phyloP scores from a whole-genome alignment of 768 basidiomycete species.

The Lactarius indigo region DNA sequence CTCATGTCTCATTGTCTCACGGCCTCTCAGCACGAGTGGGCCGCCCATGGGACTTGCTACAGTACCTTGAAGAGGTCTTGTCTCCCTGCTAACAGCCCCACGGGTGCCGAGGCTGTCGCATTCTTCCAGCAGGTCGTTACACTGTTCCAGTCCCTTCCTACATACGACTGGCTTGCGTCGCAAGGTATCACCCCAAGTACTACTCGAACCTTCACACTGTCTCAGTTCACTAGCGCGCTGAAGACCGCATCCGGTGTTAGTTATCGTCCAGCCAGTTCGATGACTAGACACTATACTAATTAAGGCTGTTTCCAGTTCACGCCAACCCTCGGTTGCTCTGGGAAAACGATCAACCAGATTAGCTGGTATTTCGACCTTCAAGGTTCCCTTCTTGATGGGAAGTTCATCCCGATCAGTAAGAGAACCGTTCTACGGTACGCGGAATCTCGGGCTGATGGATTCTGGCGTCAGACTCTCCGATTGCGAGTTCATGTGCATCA shows the following conservation, averaged over 20 bases:
- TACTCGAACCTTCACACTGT: conserved; percentile 53
- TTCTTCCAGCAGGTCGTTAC: conserved; percentile 60
- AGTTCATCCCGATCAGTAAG: conserved; percentile 57
- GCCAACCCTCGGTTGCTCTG: conserved; percentile 46
- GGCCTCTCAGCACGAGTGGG: conserved; percentile 57
- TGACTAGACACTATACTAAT: background rate
- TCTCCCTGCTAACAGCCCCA: conserved; percentile 54
- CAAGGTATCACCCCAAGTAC: conserved; percentile 74
- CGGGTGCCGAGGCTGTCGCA: conserved; percentile 67
- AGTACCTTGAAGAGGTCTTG: conserved; percentile 60
- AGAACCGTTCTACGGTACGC: background rate
- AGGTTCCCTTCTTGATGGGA: conserved; percentile 66
- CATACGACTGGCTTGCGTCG: conserved; percentile 64
- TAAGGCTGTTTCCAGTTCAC: conserved; percentile 31
- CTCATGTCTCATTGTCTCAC: background rate
- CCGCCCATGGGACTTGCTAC: conserved; percentile 56
- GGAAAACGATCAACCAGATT: conserved; percentile 40
- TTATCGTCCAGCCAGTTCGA: conserved; percentile 17
- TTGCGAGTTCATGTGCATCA: conserved; percentile 48
- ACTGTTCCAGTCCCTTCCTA: conserved; percentile 66
- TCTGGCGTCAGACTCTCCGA: conserved; percentile 46
- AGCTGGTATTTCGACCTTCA: conserved; percentile 62
- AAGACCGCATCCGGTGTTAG: conserved; percentile 50
- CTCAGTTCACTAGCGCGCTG: conserved; percentile 51
- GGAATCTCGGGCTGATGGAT: background rate